A percentile compares a stretch with the other conserved stretches of the same genome.
Evolutionary conservation across 164 flowering plant genomes (phyloP).

Genomic region (Platanus orientalis): DNA sequence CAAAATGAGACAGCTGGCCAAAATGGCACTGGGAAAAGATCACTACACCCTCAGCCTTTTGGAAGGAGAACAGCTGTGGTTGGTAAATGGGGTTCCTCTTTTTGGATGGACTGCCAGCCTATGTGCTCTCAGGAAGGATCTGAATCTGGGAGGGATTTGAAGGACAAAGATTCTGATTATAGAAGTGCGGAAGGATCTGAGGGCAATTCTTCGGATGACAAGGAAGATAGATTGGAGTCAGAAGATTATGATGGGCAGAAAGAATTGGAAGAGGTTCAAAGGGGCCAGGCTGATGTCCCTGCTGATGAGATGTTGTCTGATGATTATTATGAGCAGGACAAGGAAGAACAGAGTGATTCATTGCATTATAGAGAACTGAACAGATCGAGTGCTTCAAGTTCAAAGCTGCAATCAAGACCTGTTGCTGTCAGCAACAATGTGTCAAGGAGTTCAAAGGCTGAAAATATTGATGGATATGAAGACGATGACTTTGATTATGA

Average conservation of each 20-base stretch:
- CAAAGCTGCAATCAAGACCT: slow-evolving; percentile 41
- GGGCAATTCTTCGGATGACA: slow-evolving; percentile 36
- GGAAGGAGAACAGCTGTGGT: slow-evolving; percentile 41
- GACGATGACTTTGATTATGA: slow-evolving; percentile 38
- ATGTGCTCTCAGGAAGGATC: slow-evolving; percentile 37
- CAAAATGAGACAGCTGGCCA: slow-evolving; percentile 28
- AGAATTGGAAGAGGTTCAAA: slow-evolving; percentile 38
- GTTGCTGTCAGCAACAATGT: slow-evolving; percentile 21
- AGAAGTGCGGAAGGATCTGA: slow-evolving; percentile 49
- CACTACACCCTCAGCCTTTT: slow-evolving; percentile 34
- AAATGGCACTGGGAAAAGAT: slow-evolving; percentile 18
- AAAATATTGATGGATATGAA: slow-evolving; percentile 29
- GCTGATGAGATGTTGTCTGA: slow-evolving; percentile 97
- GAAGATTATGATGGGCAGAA: slow-evolving; percentile 50
- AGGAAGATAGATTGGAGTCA: slow-evolving; percentile 33
- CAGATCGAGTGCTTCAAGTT: slow-evolving; percentile 36
- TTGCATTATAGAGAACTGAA: slow-evolving; percentile 45
- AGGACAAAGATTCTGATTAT: slow-evolving; percentile 49
- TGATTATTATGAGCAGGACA: slow-evolving; percentile 98
- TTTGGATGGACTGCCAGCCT: slow-evolving; percentile 92
- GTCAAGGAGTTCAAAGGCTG: slow-evolving; percentile 41
- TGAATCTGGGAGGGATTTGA: slow-evolving; percentile 58
- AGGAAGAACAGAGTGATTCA: slow-evolving; percentile 79
- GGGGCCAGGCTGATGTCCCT: slow-evolving; percentile 64
- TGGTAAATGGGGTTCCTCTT: slow-evolving; percentile 87